These are phyloP conservation scores for Mycosphaerella sp. DNA, from an alignment of 2,329 filamentous ascomycete species.

Conservation along the genomic window DNA sequence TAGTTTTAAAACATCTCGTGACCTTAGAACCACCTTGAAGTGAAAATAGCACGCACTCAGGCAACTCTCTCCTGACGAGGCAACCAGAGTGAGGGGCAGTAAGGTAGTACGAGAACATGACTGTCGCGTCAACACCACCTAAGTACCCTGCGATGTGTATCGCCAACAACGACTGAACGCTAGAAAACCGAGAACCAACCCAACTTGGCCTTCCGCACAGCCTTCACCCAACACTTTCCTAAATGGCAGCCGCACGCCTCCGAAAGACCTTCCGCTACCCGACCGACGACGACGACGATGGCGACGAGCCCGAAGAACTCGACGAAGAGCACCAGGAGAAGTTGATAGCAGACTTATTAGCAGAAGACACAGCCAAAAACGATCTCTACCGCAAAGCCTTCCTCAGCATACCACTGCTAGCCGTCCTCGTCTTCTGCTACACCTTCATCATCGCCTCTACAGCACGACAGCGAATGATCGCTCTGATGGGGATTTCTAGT, in stretches of 20 bases:
- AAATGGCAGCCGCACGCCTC: slow-evolving; percentile 36
- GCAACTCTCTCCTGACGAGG: no score
- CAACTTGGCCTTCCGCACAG: slow-evolving; percentile 1
- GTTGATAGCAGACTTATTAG: slow-evolving; percentile 52
- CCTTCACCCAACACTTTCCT: neutral
- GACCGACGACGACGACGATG: slow-evolving; percentile 51
- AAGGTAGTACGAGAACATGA: no score
- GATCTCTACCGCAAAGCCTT: slow-evolving; percentile 43
- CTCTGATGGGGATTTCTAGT: slow-evolving; percentile 57
- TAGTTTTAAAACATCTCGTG: no score
- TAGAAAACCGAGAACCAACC: no score
- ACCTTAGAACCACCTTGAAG: no score
- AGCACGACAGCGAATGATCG: slow-evolving; percentile 39
- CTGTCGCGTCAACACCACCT: no score
- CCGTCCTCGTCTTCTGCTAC: slow-evolving; percentile 51
- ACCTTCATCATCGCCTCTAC: slow-evolving; percentile 40
- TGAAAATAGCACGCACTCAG: no score
- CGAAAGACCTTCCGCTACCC: slow-evolving; percentile 75
- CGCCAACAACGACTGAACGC: no score
- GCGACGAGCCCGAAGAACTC: slow-evolving; percentile 52
- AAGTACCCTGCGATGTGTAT: no score
- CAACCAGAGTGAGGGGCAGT: no score
- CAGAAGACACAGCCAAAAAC: slow-evolving; percentile 45
- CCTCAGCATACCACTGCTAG: slow-evolving; percentile 54
- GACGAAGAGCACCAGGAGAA: slow-evolving; percentile 69